Conservation (phyloP, 495 filamentous ascomycete species). For the Penicillium angulare region DNA sequence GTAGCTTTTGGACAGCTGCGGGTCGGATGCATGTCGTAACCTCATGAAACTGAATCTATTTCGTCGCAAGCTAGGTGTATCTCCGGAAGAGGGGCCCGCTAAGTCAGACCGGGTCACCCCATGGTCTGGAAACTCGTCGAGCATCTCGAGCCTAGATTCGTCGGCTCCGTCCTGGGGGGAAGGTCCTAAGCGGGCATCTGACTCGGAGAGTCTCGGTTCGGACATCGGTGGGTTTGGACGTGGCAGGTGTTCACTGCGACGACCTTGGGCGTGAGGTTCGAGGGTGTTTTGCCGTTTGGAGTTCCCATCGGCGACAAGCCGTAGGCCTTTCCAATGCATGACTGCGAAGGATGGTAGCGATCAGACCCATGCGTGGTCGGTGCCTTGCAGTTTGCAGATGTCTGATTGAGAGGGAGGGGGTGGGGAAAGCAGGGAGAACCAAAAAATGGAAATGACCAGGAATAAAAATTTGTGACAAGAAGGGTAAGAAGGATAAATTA, state of each 20-base stretch:
- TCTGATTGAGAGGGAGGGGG: no score
- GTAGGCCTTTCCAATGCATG: constrained; percentile 51
- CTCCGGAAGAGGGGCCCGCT: constrained; percentile 18
- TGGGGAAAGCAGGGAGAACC: no score
- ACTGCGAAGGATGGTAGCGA: constrained; percentile 20
- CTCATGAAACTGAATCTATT: constrained; percentile 86
- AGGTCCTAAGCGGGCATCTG: constrained; percentile 30
- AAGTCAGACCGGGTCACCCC: constrained; percentile 15
- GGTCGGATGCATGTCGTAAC: constrained; percentile 91
- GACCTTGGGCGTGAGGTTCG: constrained; percentile 31
- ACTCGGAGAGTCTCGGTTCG: constrained; percentile 41
- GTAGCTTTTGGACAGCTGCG: constrained; percentile 81
- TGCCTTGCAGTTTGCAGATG: constrained; percentile 6
- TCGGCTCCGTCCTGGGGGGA: constrained; percentile 11
- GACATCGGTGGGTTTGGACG: constrained; percentile 34
- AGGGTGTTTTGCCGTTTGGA: constrained; percentile 39
- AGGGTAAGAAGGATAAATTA: background rate
- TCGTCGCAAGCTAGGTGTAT: constrained; percentile 30
- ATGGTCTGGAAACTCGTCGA: constrained; percentile 11
- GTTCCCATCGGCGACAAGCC: constrained; percentile 39
- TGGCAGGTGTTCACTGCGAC: constrained; percentile 45
- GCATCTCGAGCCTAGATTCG: constrained; percentile 13
- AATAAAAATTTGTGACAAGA: background rate
- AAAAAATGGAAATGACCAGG: no score
- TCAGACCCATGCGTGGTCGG: constrained; percentile 23